A percentile compares a stretch with the other conserved stretches of the same genome.
phyloP scores from a whole-genome alignment of 1,139 yeast species.

The Arxiozyma slooffiae region DNA sequence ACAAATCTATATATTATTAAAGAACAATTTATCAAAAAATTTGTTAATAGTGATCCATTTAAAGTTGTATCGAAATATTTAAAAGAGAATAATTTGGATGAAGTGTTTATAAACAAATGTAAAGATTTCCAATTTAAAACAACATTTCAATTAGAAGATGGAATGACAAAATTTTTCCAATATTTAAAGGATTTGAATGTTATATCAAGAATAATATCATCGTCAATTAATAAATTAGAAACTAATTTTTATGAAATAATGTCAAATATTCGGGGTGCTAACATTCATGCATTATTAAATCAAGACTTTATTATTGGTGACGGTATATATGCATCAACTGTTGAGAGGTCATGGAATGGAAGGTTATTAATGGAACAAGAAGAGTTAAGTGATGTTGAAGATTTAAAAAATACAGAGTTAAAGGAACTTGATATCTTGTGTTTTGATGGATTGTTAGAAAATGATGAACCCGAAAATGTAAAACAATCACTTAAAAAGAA shows the following conservation, averaged over 20 bases:
- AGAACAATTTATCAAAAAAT: slow-evolving; percentile 14
- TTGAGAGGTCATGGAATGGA: slow-evolving; percentile 28
- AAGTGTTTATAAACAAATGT: slow-evolving; percentile 15
- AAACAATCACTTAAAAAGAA: neutral
- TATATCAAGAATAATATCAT: neutral
- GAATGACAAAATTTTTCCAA: slow-evolving; percentile 2
- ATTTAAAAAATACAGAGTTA: slow-evolving; percentile 14
- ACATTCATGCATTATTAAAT: slow-evolving; percentile 11
- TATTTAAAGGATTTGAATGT: neutral
- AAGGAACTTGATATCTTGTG: neutral
- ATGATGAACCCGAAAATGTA: neutral
- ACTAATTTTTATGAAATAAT: neutral
- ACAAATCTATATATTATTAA: slow-evolving; percentile 18
- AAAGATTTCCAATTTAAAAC: slow-evolving; percentile 21
- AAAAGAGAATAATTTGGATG: neutral
- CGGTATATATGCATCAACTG: slow-evolving; percentile 9
- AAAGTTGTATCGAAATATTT: slow-evolving; percentile 22
- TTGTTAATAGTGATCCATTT: slow-evolving; percentile 15
- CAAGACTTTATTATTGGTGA: slow-evolving; percentile 21
- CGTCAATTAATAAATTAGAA: neutral
- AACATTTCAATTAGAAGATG: slow-evolving; percentile 18
- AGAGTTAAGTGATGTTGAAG: slow-evolving; percentile 32
- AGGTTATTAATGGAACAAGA: slow-evolving; percentile 23
- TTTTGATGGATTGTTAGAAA: neutral
- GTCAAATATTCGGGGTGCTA: slow-evolving; percentile 6